phyloP scores from a whole-genome alignment of 1,139 yeast genomes.

The Debaryomycetaceae sp. region DNA sequence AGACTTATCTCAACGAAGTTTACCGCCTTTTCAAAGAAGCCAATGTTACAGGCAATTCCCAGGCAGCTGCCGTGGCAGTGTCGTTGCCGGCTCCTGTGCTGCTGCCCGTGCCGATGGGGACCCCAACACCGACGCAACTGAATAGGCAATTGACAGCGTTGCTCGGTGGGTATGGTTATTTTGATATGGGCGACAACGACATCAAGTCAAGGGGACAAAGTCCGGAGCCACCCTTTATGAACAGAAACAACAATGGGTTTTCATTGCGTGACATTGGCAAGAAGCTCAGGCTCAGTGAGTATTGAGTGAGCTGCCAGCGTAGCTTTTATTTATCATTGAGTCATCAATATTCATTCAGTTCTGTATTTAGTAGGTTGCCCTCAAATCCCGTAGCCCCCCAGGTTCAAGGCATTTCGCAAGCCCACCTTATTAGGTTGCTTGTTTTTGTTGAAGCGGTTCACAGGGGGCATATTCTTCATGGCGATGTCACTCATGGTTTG shows the following conservation, averaged over 20 bases:
- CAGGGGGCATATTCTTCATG: conserved; percentile 36
- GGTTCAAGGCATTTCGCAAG: conserved; percentile 39
- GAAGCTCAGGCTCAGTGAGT: conserved; percentile 69
- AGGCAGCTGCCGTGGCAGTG: conserved; percentile 4
- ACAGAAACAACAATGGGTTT: conserved; percentile 41
- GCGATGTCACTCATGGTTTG: conserved; percentile 28
- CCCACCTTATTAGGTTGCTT: conserved; percentile 32
- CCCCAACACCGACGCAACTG: conserved; percentile 1
- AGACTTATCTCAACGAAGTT: conserved; percentile 64
- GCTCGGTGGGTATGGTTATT: conserved; percentile 78
- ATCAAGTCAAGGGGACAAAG: conserved; percentile 66
- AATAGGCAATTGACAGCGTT: conserved; percentile 36
- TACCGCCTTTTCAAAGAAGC: conserved; percentile 51
- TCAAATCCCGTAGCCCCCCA: conserved; percentile 39
- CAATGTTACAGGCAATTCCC: conserved; percentile 12
- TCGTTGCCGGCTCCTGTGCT: conserved; percentile 1
- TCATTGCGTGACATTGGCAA: conserved; percentile 64
- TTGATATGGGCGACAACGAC: conserved; percentile 67
- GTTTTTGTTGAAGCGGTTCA: conserved; percentile 32
- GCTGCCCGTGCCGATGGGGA: conserved; percentile 7
- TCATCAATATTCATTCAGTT: conserved; percentile 2
- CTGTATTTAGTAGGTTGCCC: conserved; percentile 3
- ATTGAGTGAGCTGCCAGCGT: conserved; percentile 37
- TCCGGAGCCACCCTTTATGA: conserved; percentile 61
- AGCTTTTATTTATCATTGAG: conserved; percentile 8